Percentiles rank a stretch among this genome's conserved stretches.
Evolutionary conservation across 306 rosid species (phyloP).

Genomic region (peach (Prunus persica)): DNA sequence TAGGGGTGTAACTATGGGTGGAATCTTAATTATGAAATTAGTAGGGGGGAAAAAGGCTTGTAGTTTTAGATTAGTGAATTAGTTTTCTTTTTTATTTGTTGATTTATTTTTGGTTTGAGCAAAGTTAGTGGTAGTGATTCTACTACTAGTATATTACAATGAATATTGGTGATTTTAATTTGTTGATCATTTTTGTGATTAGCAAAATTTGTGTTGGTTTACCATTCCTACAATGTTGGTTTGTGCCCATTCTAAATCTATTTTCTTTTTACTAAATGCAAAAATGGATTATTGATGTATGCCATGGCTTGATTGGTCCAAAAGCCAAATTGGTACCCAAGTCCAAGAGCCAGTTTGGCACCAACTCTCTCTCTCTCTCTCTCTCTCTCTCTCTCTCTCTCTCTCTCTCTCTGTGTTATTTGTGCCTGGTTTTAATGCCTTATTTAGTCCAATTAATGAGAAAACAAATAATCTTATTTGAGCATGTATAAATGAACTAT

Average conservation of each 20-base stretch:
- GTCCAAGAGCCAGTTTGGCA: background rate
- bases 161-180: too few relatives aligned
- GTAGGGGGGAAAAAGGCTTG: background rate
- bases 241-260: too few relatives aligned
- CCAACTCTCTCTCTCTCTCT: background rate
- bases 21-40: slow-evolving; percentile 2
- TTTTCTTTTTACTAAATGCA: background rate
- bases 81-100: background rate
- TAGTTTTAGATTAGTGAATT: background rate
- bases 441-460: background rate
- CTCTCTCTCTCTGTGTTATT: background rate
- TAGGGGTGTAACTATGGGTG: slow-evolving; percentile 17
- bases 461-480: background rate
- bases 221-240: background rate
- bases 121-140: background rate
- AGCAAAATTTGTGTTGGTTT: background rate
- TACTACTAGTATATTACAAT: background rate
- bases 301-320: background rate
- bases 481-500: background rate
- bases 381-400: background rate
- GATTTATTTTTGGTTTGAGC: slow-evolving; percentile 16
- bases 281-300: background rate
- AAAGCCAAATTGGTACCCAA: background rate
- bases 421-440: background rate
- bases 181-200: background rate